Conservation (phyloP, 106 monocot genomes). For the Acorus gramineus region DNA sequence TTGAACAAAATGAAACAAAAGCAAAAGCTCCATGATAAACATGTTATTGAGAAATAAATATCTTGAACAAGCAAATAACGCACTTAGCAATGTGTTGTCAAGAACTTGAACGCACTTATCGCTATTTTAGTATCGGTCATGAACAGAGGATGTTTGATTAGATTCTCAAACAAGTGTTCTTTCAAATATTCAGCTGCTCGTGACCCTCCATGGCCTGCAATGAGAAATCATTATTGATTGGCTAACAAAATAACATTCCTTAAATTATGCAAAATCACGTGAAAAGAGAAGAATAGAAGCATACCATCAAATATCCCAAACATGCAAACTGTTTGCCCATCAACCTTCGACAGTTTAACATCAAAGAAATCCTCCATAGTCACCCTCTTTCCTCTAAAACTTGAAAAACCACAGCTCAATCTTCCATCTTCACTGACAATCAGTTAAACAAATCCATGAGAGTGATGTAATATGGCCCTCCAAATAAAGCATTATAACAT, state of each 20-base stretch:
- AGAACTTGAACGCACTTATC: constrained; percentile 39
- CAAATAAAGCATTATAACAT: neutral
- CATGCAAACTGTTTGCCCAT: constrained; percentile 44
- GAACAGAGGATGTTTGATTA: constrained; percentile 78
- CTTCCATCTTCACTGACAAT: constrained; percentile 65
- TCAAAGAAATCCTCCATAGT: constrained; percentile 87
- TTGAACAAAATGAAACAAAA: no score
- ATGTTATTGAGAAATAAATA: no score
- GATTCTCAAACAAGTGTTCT: constrained; percentile 85
- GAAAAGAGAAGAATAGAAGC: constrained; percentile 8
- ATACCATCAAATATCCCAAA: constrained; percentile 95
- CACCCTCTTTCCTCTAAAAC: constrained; percentile 67
- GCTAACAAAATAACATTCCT: neutral
- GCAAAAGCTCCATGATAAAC: no score
- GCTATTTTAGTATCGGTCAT: constrained; percentile 70
- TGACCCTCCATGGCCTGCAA: constrained; percentile 83
- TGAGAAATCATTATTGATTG: constrained; percentile 5
- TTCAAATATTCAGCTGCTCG: constrained; percentile 92
- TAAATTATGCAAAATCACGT: neutral
- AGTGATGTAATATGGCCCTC: no score
- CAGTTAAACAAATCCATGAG: neutral
- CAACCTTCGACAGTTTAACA: constrained; percentile 45
- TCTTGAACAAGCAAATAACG: no score
- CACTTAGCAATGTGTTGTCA: no score
- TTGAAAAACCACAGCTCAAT: constrained; percentile 69